Evolutionary conservation across 257 asterid genomes (phyloP), one percentile per base, ranked within the genome.

Genomic region (Przewalskia tangutica): DNA sequence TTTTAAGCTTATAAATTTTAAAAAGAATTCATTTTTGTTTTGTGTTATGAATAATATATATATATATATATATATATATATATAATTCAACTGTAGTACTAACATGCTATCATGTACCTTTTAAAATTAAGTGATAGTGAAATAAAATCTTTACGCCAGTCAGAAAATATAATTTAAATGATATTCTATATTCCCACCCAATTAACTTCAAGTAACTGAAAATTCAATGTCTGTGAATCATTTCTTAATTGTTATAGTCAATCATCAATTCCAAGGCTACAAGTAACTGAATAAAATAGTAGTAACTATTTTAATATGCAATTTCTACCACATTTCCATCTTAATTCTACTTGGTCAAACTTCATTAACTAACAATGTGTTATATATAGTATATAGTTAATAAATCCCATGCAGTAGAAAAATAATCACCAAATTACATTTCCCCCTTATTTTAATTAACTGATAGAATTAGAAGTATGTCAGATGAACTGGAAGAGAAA

Each of bases 401-500:
- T 56, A 12, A 48, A 76, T 32, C 50, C 13, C 62, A 51, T 36
- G 14, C 12, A 17, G 14, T 36, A 56, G 8, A 9, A 46, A 44
- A n/a, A 9, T 9, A 70, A 2, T 42, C 36, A 42, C 10, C 32
- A 40, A 23, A 23, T 23, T 62, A 10, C 5, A 8, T n/a, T 68
- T 40, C n/a, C 42, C 36, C 10, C 53, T 20, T 10, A 8, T 11
- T 77, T 56, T 77, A 77, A 56, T 34, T 9, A 53, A 34, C 32
- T 27, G 32, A 27, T 27, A 27, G 32, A 27, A 27, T 27, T 78
- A 27, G 16, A 38, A 55, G 62, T 64, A 51, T 42, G 70, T 85
- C 77, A 63, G 27, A 82, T 87, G 86, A 85, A 76, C 85, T 84
- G 90, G 82, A 83, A 83, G 75, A 9, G 62, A 54, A 64, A 40